A percentile compares a stretch with the other conserved stretches of the same genome.
Conservation (phyloP, 441 rosid genomes). For the Corymbia calophylla region DNA sequence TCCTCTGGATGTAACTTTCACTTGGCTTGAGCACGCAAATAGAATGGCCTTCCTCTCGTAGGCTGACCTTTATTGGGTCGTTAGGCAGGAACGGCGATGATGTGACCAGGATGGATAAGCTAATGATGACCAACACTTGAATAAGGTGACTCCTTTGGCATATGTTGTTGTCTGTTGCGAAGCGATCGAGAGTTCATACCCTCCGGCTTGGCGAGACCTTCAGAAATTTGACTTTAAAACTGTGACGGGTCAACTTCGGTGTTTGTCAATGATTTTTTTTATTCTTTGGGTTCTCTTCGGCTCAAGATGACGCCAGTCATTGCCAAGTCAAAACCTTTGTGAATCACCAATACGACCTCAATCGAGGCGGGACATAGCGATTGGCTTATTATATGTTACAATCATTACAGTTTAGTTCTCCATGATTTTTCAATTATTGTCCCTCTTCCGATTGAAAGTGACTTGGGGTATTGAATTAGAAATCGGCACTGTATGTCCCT, state of each 20-base stretch:
- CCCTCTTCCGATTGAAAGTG: background rate
- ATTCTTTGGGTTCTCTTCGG: rapidly evolving
- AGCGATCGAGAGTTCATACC: background rate
- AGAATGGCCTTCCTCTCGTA: background rate
- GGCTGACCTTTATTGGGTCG: background rate
- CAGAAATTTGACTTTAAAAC: background rate
- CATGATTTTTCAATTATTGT: background rate
- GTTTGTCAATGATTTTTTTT: background rate
- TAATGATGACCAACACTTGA: background rate
- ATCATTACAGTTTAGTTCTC: background rate
- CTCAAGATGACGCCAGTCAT: background rate
- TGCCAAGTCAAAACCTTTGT: background rate
- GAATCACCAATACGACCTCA: background rate
- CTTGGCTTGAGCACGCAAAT: background rate
- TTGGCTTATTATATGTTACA: background rate
- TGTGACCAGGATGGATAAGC: background rate
- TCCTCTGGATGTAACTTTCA: background rate
- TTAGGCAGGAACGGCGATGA: background rate
- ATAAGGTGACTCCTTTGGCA: background rate
- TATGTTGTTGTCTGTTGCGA: background rate
- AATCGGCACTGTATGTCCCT: background rate
- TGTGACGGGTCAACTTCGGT: background rate
- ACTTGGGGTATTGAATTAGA: background rate
- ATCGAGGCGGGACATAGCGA: background rate
- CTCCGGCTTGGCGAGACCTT: background rate